Conservation (phyloP, 2,329 filamentous ascomycete genomes). For the Pseudogymnoascus verrucosus region DNA sequence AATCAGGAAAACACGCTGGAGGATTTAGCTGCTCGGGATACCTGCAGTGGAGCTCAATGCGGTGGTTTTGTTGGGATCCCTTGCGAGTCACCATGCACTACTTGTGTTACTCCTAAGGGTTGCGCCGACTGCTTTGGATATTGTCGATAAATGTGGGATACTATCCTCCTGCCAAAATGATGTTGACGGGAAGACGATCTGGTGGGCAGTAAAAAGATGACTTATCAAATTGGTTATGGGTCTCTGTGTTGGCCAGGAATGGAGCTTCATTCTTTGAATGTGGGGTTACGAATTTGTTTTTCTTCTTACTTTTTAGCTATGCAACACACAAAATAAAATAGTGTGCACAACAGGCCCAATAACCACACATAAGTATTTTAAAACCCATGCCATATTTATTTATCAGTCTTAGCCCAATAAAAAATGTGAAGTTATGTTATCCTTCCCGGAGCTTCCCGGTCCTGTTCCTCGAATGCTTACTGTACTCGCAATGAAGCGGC, state of each 20-base stretch:
- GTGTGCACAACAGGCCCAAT: background rate
- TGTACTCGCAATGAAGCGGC: background rate
- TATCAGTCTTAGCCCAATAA: background rate
- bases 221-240: background rate
- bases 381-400: background rate
- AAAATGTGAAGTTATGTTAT: background rate
- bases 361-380: background rate
- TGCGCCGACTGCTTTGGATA: background rate
- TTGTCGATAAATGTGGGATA: background rate
- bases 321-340: background rate
- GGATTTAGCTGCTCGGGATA: background rate
- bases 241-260: no score
- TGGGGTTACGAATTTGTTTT: background rate
- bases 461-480: background rate
- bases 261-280: no score
- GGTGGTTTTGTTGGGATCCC: background rate
- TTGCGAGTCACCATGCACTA: background rate
- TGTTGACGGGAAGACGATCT: background rate
- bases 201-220: background rate
- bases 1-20: background rate
- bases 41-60: background rate
- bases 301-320: background rate
- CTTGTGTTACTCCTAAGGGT: background rate
- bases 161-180: background rate
- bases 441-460: background rate